Conservation (phyloP, 352 stramenopile species). For the Pythium utonaiense region DNA sequence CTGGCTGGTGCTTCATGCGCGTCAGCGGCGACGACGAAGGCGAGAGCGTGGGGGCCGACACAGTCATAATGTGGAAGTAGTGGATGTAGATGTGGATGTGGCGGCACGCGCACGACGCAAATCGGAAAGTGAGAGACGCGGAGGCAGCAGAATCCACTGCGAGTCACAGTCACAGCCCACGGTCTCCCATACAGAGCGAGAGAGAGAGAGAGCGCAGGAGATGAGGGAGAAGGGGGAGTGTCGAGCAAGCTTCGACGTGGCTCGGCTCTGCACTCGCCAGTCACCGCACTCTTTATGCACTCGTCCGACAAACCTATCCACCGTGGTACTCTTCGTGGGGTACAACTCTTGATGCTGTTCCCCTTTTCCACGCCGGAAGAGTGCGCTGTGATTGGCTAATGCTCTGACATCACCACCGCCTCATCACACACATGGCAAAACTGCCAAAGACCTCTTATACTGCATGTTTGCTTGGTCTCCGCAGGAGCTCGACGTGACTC, state of each 20-base stretch:
- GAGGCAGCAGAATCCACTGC: no score
- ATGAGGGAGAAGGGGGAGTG: slow-evolving; percentile 1
- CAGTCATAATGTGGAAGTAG: slow-evolving; percentile 7
- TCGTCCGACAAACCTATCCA: slow-evolving; percentile 3
- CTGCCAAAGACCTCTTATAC: neutral
- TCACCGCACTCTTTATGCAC: neutral
- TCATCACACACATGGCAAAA: slow-evolving; percentile 1
- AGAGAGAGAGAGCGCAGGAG: slow-evolving; percentile 9
- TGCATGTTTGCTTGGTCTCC: neutral
- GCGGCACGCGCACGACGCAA: slow-evolving; percentile 14
- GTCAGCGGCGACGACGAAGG: slow-evolving; percentile 11
- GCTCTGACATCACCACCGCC: neutral
- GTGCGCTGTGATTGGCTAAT: slow-evolving; percentile 6
- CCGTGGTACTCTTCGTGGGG: neutral
- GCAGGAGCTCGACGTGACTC: no score
- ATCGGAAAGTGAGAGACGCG: slow-evolving; percentile 18
- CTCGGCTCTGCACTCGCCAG: slow-evolving; percentile 7
- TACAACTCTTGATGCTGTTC: neutral
- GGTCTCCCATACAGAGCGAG: slow-evolving; percentile 5
- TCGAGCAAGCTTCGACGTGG: slow-evolving; percentile 14
- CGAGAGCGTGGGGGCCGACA: slow-evolving; percentile 11
- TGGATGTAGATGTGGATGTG: neutral
- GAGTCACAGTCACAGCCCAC: neutral
- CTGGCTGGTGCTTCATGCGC: slow-evolving; percentile 26
- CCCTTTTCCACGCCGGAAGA: neutral